Base-by-base conservation (phyloP, 495 filamentous ascomycete genomes). In the Neurospora terricola region DNA sequence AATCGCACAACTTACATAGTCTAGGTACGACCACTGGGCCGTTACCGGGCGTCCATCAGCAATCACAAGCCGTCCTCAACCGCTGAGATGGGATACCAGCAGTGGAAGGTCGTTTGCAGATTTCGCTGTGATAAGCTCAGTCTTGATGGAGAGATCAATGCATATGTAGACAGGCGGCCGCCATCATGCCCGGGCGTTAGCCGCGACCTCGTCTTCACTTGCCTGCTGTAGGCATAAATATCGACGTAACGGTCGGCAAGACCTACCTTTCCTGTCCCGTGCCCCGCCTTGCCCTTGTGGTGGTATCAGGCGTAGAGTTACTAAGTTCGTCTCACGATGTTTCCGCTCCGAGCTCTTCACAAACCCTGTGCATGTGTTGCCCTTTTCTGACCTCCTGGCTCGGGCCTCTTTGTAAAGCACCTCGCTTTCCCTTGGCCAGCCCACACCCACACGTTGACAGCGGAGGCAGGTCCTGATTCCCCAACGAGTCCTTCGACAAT, bases 361-460 rank as follows among this genome's bases (percentile, higher is more conserved):
- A 48, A 48, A 48, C 43, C 27, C 54, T 34, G 54, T 66, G 30
- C 54, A 36, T 16, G 54, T 66, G 54, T 34, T 66, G 27, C 54
- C 14, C 27, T 66, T 66, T 3, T 30, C 54, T 62, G 6, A 2
- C 23, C 54, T 54, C 45, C 21, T 27, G 45, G 45, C 0, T 54
- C 4, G 9, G 45, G 45, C 45, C 21, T 0, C 2, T 45, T n/a
- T 21, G 42, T 21, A 21, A 9, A 0, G 18, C 42, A 45, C 42
- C 73, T 71, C 48, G 62, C 2, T 38, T 70, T 73, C 73, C 78
- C 75, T 74, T 73, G 69, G 37, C 30, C 37, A 37, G 14, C 40
- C 45, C 70, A 77, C 72, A 71, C 73, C 73, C 73, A 69, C 73
- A 23, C 38, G 69, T 39, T 59, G 73, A 73, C 68, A 70, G 72